Percentiles rank a stretch among this genome's conserved stretches.
These are phyloP conservation scores for Taphrina deformans DNA, from an alignment of 1,139 yeast species.

Conservation along the genomic window DNA sequence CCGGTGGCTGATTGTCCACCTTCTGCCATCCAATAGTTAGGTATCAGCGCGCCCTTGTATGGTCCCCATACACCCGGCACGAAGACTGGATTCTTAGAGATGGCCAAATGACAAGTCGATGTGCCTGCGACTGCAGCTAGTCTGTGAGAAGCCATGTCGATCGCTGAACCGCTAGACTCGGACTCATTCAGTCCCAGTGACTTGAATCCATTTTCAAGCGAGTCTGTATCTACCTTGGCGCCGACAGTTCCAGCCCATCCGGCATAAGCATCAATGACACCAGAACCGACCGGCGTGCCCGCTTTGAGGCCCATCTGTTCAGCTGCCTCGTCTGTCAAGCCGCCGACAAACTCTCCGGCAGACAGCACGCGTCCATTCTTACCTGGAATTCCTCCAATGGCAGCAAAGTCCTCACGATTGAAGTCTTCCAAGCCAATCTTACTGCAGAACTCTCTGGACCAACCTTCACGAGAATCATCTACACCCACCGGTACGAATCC, in stretches of 20 bases:
- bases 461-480: slow-evolving; percentile 79
- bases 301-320: slow-evolving; percentile 77
- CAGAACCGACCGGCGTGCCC: slow-evolving; percentile 83
- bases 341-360: slow-evolving; percentile 88
- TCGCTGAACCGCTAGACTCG: slow-evolving; percentile 33
- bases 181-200: slow-evolving; percentile 49
- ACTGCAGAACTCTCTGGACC: slow-evolving; percentile 78
- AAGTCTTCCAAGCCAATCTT: slow-evolving; percentile 73
- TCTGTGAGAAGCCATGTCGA: slow-evolving; percentile 63
- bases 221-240: slow-evolving; percentile 63
- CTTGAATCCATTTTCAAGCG: slow-evolving; percentile 47
- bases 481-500: slow-evolving; percentile 92
- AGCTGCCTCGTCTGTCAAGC: slow-evolving; percentile 67
- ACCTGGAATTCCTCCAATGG: slow-evolving; percentile 80
- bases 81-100: slow-evolving; percentile 80
- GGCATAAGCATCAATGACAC: slow-evolving; percentile 96
- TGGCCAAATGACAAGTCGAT: slow-evolving; percentile 90
- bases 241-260: slow-evolving; percentile 99
- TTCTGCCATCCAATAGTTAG: slow-evolving; percentile 93
- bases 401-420: slow-evolving; percentile 69
- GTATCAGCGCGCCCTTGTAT: slow-evolving; percentile 84
- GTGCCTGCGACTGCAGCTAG: slow-evolving; percentile 98
- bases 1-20: slow-evolving; percentile 99
- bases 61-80: slow-evolving; percentile 99
- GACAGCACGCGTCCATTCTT: slow-evolving; percentile 69